Base-by-base conservation (phyloP, 2,329 filamentous ascomycete genomes). In the Aspergillus piperis region DNA sequence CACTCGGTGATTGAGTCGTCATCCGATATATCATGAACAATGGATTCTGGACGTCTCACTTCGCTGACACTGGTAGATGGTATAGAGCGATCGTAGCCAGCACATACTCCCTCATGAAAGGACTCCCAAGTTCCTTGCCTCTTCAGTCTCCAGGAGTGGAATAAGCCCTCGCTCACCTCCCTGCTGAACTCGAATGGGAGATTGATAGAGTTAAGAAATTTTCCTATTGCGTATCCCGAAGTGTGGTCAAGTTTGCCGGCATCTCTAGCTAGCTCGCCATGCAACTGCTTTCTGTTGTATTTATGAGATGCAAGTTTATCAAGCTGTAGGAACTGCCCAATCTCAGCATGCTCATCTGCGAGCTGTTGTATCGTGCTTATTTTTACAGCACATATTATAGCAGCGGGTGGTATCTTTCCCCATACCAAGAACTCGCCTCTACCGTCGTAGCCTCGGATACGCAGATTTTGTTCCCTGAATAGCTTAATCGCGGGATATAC, bases 341-440 rank as follows among this genome's bases (percentile, higher is more conserved):
- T 68, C 2, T 71, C 65, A 0, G 48, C 13, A 38, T 67, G 17
- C 0, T 56, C 25, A 0, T 44, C 19, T 2, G 65, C 61, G 19
- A 74, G 67, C 2, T 54, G 7, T 7, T 70, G 32, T 1, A 78
- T 42, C 0, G 57, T 53, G 0, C 59, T 61, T 0, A 73, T 66
- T 2, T 69, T 64, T 13, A 77, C 70, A 0, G 68, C 67, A 10
- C 64, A 64, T 7, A 73, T 52, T 8, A 79, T 75, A 2, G 74
- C 71, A 2, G 63, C 19, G 0, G 60, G 23, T 0, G 68, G 62
- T 0, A 77, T 64, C 1, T 58, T 54, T 0, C 73, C 70, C 77
- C 77, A 79, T 1, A 78, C 59, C 0, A 75, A 58, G 41, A 67
- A 78, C 19, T 79, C 77, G 0, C 69, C 71, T 0, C 50, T 39